Percentiles rank a stretch among this genome's conserved stretches.
phyloP scores from a whole-genome alignment of 1,139 yeast genomes.

The Candida freyschussii region DNA sequence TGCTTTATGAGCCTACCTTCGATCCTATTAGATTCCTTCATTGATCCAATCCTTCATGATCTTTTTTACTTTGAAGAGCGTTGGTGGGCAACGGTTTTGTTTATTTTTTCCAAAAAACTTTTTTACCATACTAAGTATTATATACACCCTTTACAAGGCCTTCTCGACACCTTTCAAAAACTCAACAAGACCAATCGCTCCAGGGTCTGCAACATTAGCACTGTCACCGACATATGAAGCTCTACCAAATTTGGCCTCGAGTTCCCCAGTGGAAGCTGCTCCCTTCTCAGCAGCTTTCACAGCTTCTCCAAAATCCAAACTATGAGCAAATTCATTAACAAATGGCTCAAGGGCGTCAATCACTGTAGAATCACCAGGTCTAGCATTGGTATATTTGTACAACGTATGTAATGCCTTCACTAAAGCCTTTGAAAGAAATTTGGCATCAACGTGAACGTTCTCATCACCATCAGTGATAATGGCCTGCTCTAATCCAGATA shows the following conservation, averaged over 20 bases:
- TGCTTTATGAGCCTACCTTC: slow-evolving; percentile 41
- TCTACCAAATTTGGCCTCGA: slow-evolving; percentile 86
- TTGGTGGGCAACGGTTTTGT: too few relatives aligned
- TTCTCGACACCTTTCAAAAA: slow-evolving; percentile 48
- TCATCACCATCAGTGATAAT: slow-evolving; percentile 31
- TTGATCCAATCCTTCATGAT: too few relatives aligned
- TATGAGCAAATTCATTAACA: slow-evolving; percentile 51
- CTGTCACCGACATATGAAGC: slow-evolving; percentile 77
- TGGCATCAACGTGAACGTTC: slow-evolving; percentile 30
- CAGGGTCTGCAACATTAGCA: slow-evolving; percentile 77
- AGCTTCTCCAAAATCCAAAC: slow-evolving; percentile 54
- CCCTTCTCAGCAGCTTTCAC: slow-evolving; percentile 67
- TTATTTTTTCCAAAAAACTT: too few relatives aligned
- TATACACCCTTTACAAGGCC: slow-evolving; percentile 16
- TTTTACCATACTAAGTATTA: too few relatives aligned
- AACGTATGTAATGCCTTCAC: slow-evolving; percentile 54
- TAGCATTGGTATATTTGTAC: slow-evolving; percentile 80
- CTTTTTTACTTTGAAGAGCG: too few relatives aligned
- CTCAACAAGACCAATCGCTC: slow-evolving; percentile 79
- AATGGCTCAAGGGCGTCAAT: slow-evolving; percentile 88
- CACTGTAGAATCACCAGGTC: slow-evolving; percentile 85
- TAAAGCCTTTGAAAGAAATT: slow-evolving; percentile 39
- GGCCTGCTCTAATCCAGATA: slow-evolving; percentile 61
- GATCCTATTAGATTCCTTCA: too few relatives aligned
- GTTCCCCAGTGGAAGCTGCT: slow-evolving; percentile 65